These are phyloP conservation scores for Xerocomus minutiporus DNA, from an alignment of 1,284 basidiomycete genomes.

Conservation along the genomic window DNA sequence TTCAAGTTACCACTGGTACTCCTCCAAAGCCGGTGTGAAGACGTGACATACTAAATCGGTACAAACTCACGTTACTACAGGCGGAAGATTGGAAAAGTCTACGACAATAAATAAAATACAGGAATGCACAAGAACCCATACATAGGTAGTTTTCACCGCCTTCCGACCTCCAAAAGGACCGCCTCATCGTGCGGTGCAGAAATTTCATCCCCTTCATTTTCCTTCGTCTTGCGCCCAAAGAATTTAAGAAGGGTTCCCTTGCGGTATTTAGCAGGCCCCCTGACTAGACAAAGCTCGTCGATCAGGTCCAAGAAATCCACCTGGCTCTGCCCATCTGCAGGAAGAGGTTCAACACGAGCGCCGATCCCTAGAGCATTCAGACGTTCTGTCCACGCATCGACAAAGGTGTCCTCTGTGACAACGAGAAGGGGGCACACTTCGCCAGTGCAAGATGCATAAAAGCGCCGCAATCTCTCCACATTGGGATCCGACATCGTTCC, in stretches of 20 bases:
- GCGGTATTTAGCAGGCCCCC: conserved; percentile 20
- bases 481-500: conserved; percentile 16
- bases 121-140: too few species aligned
- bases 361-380: conserved; percentile 15
- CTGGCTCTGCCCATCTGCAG: conserved; percentile 1
- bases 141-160: not conserved
- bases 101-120: not conserved
- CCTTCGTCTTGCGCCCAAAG: conserved; percentile 17
- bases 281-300: conserved; percentile 27
- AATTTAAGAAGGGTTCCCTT: conserved; percentile 14
- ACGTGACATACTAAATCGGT: too few species aligned
- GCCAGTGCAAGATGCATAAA: conserved; percentile 20
- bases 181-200: not conserved
- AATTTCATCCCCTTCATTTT: conserved; percentile 2
- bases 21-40: too few species aligned
- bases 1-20: too few species aligned
- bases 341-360: conserved; percentile 16
- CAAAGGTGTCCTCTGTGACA: conserved; percentile 16
- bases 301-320: conserved; percentile 9
- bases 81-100: not conserved
- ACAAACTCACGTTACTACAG: too few species aligned
- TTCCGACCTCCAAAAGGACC: not conserved
- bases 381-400: conserved; percentile 10
- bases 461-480: conserved; percentile 8
- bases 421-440: conserved; percentile 27